phyloP scores from a whole-genome alignment of 805 yeast species.

The Pichia kluyveri region DNA sequence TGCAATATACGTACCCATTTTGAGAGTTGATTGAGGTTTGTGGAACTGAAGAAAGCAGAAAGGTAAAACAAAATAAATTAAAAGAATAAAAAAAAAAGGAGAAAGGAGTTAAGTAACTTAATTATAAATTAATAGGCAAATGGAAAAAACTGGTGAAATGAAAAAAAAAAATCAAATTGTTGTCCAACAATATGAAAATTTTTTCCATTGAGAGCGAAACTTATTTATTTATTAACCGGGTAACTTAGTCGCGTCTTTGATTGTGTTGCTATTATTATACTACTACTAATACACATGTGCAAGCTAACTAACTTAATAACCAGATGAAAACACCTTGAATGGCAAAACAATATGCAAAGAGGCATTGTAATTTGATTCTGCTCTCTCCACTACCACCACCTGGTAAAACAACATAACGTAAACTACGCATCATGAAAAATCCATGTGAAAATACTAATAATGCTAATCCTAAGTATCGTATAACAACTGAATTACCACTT shows the following conservation, averaged over 20 bases:
- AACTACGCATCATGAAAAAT: slow-evolving; percentile 59
- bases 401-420: slow-evolving; percentile 61
- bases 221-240: no score
- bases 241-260: neutral
- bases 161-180: no score
- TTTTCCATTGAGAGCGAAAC: no score
- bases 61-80: neutral
- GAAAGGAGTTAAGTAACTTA: neutral
- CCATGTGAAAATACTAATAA: slow-evolving; percentile 51
- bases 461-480: slow-evolving; percentile 26
- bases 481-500: slow-evolving; percentile 26
- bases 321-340: slow-evolving; percentile 72
- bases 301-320: slow-evolving; percentile 23
- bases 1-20: slow-evolving; percentile 9
- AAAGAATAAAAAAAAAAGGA: neutral
- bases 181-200: no score
- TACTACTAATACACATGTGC: neutral
- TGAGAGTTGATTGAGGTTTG: slow-evolving; percentile 6
- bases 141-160: no score
- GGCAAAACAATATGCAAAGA: slow-evolving; percentile 76
- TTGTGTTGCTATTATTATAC: no score
- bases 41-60: neutral
- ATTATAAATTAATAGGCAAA: no score
- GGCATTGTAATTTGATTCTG: slow-evolving; percentile 74
- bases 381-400: slow-evolving; percentile 50